Evolutionary conservation across 768 basidiomycete genomes (phyloP), one percentile per base, ranked within the genome.

Genomic region (Nevesoporus exiguus): DNA sequence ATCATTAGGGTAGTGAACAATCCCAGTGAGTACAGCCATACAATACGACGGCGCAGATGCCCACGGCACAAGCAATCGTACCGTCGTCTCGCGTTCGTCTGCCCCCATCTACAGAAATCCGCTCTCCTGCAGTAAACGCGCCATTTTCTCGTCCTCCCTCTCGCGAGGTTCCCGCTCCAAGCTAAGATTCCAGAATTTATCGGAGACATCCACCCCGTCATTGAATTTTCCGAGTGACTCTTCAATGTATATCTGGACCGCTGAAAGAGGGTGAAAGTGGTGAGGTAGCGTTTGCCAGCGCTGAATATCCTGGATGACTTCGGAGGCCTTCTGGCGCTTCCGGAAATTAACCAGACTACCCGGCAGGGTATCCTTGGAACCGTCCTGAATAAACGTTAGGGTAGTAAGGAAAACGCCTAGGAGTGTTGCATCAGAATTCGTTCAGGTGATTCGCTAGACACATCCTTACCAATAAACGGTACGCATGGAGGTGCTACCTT

Each of bases 311-410:
- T 86, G 85, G 62, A 99, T 93, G 61, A 98, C 90, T 66, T 97
- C 95, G n/a, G 94, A 93, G 0, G 93, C 86, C 72, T 91, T 91
- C 63, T 92, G 87, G 17, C 96, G 88, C 72, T 99, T 99, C 66
- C 86, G 84, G 75, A 98, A 98, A 74, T 98, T 98, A 73, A 98
- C 86, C 58, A 96, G 75, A 52, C 82, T 80, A 8, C 84, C 88
- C 17, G 80, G 80, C 10, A 97, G 76, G 61, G 79, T 83, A 74
- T 98, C 92, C 47, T 88, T 87, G 65, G 92, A 93, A 9, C 96
- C 97, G 62, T 98, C 97, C 72, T 97, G 93, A 67, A 97, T 96
- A 72, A 98, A 98, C n/a, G 94, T 95, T 57, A 98, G 77, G 7
- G 90, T 92, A 7, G 96, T 95, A 25, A 99, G 82, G 76, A 96